Conservation (phyloP, 1,139 yeast species). For the Diutina pseudorugosa region DNA sequence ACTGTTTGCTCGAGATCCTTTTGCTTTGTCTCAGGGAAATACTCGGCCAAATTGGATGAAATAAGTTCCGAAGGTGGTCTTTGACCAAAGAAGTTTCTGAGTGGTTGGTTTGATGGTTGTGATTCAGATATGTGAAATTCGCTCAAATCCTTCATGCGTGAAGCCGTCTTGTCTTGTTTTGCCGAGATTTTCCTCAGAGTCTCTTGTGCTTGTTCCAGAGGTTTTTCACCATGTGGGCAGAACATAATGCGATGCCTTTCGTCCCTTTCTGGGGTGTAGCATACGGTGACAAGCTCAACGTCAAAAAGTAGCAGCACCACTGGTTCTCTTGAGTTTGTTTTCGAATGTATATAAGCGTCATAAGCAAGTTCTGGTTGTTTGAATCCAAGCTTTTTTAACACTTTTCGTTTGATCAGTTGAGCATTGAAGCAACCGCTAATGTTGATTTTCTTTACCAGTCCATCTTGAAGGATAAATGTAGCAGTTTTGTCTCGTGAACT, state of each 20-base stretch:
- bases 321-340: slow-evolving; percentile 14
- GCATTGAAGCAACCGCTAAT: slow-evolving; percentile 78
- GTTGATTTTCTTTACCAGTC: slow-evolving; percentile 60
- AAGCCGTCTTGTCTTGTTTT: not conserved
- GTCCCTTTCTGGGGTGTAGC: slow-evolving; percentile 60
- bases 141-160: not conserved
- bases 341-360: slow-evolving; percentile 27
- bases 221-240: slow-evolving; percentile 51
- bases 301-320: slow-evolving; percentile 50
- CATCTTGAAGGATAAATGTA: slow-evolving; percentile 65
- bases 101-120: slow-evolving; percentile 13
- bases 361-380: slow-evolving; percentile 24
- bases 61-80: slow-evolving; percentile 91
- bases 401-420: slow-evolving; percentile 61
- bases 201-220: slow-evolving; percentile 43
- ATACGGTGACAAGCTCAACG: slow-evolving; percentile 70
- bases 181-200: not conserved
- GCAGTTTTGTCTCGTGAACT: slow-evolving; percentile 14
- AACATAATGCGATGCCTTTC: slow-evolving; percentile 68
- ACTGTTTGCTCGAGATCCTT: slow-evolving; percentile 69
- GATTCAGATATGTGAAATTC: not conserved
- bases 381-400: slow-evolving; percentile 50
- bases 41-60: slow-evolving; percentile 80
- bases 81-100: slow-evolving; percentile 65
- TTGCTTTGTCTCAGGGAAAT: slow-evolving; percentile 77